Conservation (phyloP, 331 rosid genomes). For the Pyrus hybrid region DNA sequence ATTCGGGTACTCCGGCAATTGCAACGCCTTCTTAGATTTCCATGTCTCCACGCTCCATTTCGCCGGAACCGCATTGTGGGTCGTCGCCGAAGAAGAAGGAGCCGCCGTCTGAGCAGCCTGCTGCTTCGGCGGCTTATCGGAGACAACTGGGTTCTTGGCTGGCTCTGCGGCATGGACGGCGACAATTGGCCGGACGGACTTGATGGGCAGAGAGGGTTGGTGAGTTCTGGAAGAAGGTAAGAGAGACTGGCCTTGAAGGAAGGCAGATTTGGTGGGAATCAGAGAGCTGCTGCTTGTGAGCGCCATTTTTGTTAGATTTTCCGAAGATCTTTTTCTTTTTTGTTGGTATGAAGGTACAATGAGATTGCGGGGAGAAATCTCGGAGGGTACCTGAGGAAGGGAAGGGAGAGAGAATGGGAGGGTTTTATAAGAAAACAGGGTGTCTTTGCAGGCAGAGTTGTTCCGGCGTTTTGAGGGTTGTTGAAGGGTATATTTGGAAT, state of each 20-base stretch:
- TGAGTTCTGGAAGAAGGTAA: constrained; percentile 27
- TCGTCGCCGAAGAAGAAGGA: background rate
- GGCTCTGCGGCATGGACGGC: constrained; percentile 93
- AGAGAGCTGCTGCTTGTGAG: constrained; percentile 35
- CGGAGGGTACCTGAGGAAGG: constrained; percentile 20
- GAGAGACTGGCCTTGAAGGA: constrained; percentile 32
- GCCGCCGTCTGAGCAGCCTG: background rate
- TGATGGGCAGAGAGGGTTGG: constrained; percentile 28
- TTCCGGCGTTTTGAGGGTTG: background rate
- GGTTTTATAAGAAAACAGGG: constrained; percentile 39
- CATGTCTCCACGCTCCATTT: constrained; percentile 70
- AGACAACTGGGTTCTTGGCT: constrained; percentile 23
- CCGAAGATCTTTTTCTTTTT: background rate
- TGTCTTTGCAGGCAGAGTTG: background rate
- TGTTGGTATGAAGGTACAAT: background rate
- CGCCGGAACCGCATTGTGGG: constrained; percentile 23
- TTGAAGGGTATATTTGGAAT: background rate
- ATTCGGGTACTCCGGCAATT: constrained; percentile 78
- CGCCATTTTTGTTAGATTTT: constrained; percentile 39
- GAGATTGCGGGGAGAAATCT: background rate
- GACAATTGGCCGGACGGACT: constrained; percentile 25
- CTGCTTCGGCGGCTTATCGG: constrained; percentile 27
- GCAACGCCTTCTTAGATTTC: constrained; percentile 68
- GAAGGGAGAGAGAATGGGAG: background rate
- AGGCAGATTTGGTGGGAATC: constrained; percentile 40